Evolutionary conservation across 108 stramenopile species (phyloP), one percentile per base, ranked within the genome.

Genomic region (Bacterosira constricta): DNA sequence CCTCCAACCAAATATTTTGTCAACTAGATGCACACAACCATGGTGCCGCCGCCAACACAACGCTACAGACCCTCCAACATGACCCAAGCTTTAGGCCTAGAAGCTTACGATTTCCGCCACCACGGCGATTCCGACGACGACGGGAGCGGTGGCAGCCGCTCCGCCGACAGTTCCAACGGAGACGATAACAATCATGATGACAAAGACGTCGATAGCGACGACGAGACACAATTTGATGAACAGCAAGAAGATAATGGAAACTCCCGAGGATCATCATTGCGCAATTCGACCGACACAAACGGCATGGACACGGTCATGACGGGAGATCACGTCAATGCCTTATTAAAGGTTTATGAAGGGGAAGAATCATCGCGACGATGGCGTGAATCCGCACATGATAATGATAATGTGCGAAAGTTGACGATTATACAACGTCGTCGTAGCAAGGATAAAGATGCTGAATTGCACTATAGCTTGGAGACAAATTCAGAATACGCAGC

Each of bases 311-410:
- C 20, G 1, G 1, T 52, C 51, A 3, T 20, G 21, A 38, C 61
- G 36, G 61, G 31, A 29, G 66, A 67, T 55, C 66, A 67, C 54
- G 52, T 67, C 2, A 67, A 55, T 42, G 52, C 54, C 39, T 30
- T 67, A 9, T 27, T 67, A 11, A 67, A 55, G 20, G 20, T 47
- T 18, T 47, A 47, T 47, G 21, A 47, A 2, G 46, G 23, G 46
- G n/a, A n/a, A n/a, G n/a, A n/a, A n/a, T n/a, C n/a, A n/a, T n/a
- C n/a, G n/a, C n/a, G n/a, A n/a, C n/a, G n/a, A n/a, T n/a, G n/a
- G n/a, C n/a, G n/a, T n/a, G n/a, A n/a, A n/a, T n/a, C n/a, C n/a
- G n/a, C n/a, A n/a, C n/a, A n/a, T n/a, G n/a, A n/a, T n/a, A n/a
- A n/a, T n/a, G n/a, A n/a, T n/a, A n/a, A n/a, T n/a, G n/a, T n/a